Evolutionary conservation across 2,329 filamentous ascomycete genomes (phyloP), one percentile per base, ranked within the genome.

Genomic region (Diaporthe sp.): DNA sequence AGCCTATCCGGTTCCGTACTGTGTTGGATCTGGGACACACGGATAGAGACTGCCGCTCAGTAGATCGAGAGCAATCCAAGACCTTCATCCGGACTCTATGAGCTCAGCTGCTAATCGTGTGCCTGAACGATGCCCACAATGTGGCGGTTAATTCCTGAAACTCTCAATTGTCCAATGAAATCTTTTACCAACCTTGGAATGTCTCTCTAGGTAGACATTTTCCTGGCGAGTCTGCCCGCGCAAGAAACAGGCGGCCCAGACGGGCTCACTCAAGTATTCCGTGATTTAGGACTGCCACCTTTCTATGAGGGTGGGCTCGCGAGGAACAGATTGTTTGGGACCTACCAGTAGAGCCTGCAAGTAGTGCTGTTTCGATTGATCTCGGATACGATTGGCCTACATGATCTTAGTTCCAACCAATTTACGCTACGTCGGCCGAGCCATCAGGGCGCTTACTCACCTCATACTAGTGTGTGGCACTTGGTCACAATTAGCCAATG

Each of bases 1-100:
- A 57, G 75, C 58, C 1, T 84, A 84, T 59, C 85, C 85, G 6
- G 59, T 86, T 46, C 80, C 80, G 12, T 85, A 78, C 77, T 86
- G 85, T 78, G 72, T 83, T 22, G 85, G 85, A 55, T 78, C 80
- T 15, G 84, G 84, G 3, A 77, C 51, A 13, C 77, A 78, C 57
- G 19, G 25, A 9, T 78, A 74, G 73, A 4, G 31, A 3, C 13
- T 42, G 10, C 34, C n/a, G 15, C 13, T 42, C 13, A 31, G 4
- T 13, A 8, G 15, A 28, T 19, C 4, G 8, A 51, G 13, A 55
- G 49, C 34, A 12, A 25, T 15, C 8, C 5, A 34, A 39, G 46
- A 28, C n/a, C 49, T 22, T 55, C 15, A 31, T 42, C 12, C 22
- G 8, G n/a, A 39, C 49, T 25, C 7, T 12, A 17, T 25, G 28